Evolutionary conservation across 2,329 filamentous ascomycete species (phyloP).

Genomic region (Microascus cirrosus): DNA sequence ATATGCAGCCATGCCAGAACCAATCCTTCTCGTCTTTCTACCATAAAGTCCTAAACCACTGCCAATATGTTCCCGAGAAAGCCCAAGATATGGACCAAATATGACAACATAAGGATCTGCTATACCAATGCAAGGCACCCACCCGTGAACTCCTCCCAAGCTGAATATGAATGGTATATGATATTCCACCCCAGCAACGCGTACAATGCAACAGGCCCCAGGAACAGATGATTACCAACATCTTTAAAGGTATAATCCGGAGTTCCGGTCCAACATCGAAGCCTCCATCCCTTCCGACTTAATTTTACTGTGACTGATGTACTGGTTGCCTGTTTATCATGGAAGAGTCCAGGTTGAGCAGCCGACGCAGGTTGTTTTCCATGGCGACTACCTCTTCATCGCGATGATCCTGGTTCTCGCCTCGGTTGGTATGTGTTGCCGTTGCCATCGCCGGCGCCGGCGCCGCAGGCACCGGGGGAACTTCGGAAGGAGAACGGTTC

Average conservation of each 20-base stretch:
- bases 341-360: slow-evolving; percentile 33
- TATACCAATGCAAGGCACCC: not conserved
- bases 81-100: not conserved
- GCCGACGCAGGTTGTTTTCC: slow-evolving; percentile 41
- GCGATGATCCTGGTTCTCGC: not conserved
- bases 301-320: not conserved
- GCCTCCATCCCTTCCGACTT: not conserved
- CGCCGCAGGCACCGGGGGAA: not conserved
- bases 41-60: not conserved
- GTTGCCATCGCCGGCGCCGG: not conserved
- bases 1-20: not conserved
- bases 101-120: not conserved
- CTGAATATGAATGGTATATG: not conserved
- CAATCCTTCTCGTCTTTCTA: not conserved
- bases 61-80: not conserved
- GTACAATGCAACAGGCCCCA: not conserved
- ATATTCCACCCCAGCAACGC: not conserved
- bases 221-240: not conserved
- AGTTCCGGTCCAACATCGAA: not conserved
- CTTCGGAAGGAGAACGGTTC: not conserved
- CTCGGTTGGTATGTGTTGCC: not conserved
- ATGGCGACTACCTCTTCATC: slow-evolving; percentile 30
- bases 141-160: not conserved
- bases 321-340: not conserved
- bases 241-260: not conserved